Conservation (phyloP, 108 stramenopile genomes). For the Nitzschia inconspicua region DNA sequence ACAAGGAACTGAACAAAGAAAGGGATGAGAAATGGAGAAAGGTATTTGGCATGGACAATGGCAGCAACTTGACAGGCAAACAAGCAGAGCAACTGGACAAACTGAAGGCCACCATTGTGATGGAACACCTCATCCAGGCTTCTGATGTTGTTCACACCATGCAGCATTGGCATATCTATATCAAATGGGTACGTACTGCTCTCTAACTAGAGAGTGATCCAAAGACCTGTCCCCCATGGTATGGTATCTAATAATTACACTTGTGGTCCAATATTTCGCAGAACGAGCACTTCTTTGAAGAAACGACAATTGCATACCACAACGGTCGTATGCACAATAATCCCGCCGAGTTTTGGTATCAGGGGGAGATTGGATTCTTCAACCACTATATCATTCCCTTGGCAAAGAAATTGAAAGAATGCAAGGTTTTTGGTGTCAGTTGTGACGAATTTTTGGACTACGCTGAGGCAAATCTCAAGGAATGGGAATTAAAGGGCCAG, state of each 20-base stretch:
- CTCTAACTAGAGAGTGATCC: conserved; percentile 21
- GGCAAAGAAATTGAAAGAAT: conserved; percentile 50
- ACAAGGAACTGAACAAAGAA: conserved; percentile 17
- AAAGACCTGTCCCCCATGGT: not conserved
- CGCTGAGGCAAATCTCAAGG: conserved; percentile 40
- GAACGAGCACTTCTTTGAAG: conserved; percentile 53
- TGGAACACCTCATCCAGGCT: conserved; percentile 54
- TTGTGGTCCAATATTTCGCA: not conserved
- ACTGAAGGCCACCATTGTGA: conserved; percentile 31
- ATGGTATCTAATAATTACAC: not conserved
- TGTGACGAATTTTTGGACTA: conserved; percentile 47
- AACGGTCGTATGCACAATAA: conserved; percentile 27
- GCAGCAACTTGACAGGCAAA: not conserved
- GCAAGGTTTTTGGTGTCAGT: conserved; percentile 51
- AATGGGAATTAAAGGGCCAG: conserved; percentile 49
- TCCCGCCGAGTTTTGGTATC: conserved; percentile 53
- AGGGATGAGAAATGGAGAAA: conserved; percentile 38
- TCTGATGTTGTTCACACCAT: conserved; percentile 55
- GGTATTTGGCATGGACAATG: conserved; percentile 25
- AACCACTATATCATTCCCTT: conserved; percentile 57
- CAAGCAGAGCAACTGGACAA: conserved; percentile 16
- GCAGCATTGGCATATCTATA: conserved; percentile 47
- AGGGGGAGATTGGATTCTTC: conserved; percentile 59
- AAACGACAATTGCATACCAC: conserved; percentile 44
- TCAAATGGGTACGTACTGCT: conserved; percentile 44